Conservation (phyloP, 1,139 yeast species). For the Trichomonascaceae sp. region DNA sequence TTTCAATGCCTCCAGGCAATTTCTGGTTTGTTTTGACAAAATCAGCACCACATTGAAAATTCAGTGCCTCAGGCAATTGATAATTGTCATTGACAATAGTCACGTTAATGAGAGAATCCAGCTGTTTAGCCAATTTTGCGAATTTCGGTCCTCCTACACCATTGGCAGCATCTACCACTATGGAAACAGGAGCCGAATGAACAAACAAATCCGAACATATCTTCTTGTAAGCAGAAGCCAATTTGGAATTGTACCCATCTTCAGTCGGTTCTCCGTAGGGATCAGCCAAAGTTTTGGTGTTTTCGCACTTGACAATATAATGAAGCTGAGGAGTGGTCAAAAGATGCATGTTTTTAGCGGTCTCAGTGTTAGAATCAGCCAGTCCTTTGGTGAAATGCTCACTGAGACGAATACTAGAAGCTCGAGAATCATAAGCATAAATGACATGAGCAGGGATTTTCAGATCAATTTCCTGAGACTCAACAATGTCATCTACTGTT, state of each 20-base stretch:
- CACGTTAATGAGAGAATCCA: slow-evolving; percentile 39
- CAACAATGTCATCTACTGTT: slow-evolving; percentile 30
- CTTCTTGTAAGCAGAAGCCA: slow-evolving; percentile 43
- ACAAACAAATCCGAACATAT: slow-evolving; percentile 28
- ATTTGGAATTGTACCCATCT: slow-evolving; percentile 63
- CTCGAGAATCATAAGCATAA: slow-evolving; percentile 53
- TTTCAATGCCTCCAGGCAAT: slow-evolving; percentile 58
- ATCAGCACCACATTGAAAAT: slow-evolving; percentile 90
- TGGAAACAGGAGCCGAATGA: slow-evolving; percentile 29
- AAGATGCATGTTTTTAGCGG: slow-evolving; percentile 54
- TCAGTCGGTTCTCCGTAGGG: slow-evolving; percentile 61
- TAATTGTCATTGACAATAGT: slow-evolving; percentile 57
- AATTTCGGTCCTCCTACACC: slow-evolving; percentile 92
- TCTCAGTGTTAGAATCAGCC: slow-evolving; percentile 41
- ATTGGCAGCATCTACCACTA: slow-evolving; percentile 83
- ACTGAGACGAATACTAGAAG: slow-evolving; percentile 63
- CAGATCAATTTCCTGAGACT: slow-evolving; percentile 40
- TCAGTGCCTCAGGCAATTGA: slow-evolving; percentile 52
- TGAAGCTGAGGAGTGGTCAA: slow-evolving; percentile 95
- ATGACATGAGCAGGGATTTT: slow-evolving; percentile 39
- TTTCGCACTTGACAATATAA: slow-evolving; percentile 68
- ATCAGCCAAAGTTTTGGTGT: slow-evolving; percentile 42
- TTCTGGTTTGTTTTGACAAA: slow-evolving; percentile 84
- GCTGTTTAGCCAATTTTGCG: slow-evolving; percentile 38
- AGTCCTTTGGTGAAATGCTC: slow-evolving; percentile 66